Conservation (phyloP, 306 rosid genomes). For the Cicer bijugum region DNA sequence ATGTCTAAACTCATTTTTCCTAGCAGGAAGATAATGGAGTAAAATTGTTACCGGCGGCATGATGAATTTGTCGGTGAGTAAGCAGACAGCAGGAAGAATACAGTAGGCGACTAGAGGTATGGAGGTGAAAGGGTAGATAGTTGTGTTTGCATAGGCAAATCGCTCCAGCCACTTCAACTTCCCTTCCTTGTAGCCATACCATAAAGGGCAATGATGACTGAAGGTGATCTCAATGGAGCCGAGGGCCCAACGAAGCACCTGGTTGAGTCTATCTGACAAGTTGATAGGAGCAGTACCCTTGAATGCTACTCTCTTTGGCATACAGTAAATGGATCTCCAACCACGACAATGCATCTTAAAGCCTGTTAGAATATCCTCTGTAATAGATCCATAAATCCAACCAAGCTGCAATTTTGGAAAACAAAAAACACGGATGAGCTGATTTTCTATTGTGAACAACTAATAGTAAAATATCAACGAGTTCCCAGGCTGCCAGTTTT, state of each 20-base stretch:
- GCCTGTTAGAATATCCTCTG: slow-evolving; percentile 94
- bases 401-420: slow-evolving; percentile 70
- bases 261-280: slow-evolving; percentile 94
- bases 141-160: slow-evolving; percentile 87
- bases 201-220: slow-evolving; percentile 88
- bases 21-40: background rate
- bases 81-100: slow-evolving; percentile 87
- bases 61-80: slow-evolving; percentile 97
- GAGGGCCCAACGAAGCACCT: slow-evolving; percentile 97
- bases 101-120: slow-evolving; percentile 90
- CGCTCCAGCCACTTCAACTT: slow-evolving; percentile 97
- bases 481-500: slow-evolving; percentile 8
- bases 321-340: slow-evolving; percentile 95
- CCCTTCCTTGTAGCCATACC: slow-evolving; percentile 92
- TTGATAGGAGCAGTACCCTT: slow-evolving; percentile 99
- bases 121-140: slow-evolving; percentile 95
- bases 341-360: slow-evolving; percentile 99
- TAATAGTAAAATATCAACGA: slow-evolving; percentile 36
- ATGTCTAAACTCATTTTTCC: slow-evolving; percentile 26
- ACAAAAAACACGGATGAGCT: slow-evolving; percentile 35
- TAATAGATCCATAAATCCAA: slow-evolving; percentile 95
- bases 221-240: slow-evolving; percentile 95
- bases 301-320: slow-evolving; percentile 84
- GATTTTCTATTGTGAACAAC: slow-evolving; percentile 34
- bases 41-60: slow-evolving; percentile 81